Evolutionary conservation across 148 eudicot genomes (phyloP).

Genomic region (Vaccinium darrowii): DNA sequence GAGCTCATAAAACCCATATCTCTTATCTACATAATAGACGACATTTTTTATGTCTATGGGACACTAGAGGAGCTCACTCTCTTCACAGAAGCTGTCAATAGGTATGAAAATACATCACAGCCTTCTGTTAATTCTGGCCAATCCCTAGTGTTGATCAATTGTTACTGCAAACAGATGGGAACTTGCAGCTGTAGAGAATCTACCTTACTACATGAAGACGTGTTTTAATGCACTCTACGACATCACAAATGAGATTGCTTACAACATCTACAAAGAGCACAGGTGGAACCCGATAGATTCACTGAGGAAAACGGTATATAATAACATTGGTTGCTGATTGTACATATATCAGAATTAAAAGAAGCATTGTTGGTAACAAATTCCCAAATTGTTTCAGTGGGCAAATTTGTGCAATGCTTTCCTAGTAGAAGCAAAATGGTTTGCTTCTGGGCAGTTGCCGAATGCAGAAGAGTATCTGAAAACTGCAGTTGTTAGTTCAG

Average conservation of each 20-base stretch:
- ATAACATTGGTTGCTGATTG: not conserved
- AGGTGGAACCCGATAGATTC: slow-evolving; percentile 44
- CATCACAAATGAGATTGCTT: slow-evolving; percentile 39
- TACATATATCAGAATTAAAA: not conserved
- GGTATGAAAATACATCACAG: slow-evolving; percentile 24
- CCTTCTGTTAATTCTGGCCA: too few relatives aligned
- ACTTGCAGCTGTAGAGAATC: slow-evolving; percentile 13
- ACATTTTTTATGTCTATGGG: slow-evolving; percentile 67
- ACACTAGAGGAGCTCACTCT: slow-evolving; percentile 46
- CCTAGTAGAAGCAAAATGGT: slow-evolving; percentile 69
- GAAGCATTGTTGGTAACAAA: too few relatives aligned
- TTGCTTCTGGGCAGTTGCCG: slow-evolving; percentile 41
- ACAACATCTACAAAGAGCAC: slow-evolving; percentile 30
- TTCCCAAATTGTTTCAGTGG: slow-evolving; percentile 44
- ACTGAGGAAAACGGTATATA: slow-evolving; percentile 38
- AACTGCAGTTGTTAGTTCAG: slow-evolving; percentile 50
- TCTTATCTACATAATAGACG: slow-evolving; percentile 63
- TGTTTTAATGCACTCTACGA: slow-evolving; percentile 48
- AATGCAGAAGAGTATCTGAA: slow-evolving; percentile 47
- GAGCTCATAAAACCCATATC: slow-evolving; percentile 58
- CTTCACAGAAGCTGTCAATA: slow-evolving; percentile 61
- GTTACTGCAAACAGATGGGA: slow-evolving; percentile 47
- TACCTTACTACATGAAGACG: slow-evolving; percentile 60
- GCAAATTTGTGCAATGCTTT: slow-evolving; percentile 54
- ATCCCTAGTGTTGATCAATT: not conserved